These are phyloP conservation scores for Eleusine coracana DNA, from an alignment of 176 grass and related monocot genomes.

Conservation along the genomic window DNA sequence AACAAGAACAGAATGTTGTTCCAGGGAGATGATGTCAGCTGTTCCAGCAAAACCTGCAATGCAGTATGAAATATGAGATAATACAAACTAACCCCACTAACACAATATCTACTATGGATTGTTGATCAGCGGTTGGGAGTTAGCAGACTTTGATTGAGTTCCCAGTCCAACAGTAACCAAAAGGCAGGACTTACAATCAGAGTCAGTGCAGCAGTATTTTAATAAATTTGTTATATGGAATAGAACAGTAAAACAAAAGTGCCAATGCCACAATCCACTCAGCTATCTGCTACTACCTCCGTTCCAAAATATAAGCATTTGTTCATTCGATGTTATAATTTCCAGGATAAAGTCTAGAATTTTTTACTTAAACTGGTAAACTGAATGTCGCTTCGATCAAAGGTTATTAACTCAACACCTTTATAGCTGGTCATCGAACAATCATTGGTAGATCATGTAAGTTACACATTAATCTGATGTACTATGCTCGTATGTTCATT, in stretches of 20 bases:
- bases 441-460: conserved; percentile 22
- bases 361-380: neutral
- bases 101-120: neutral
- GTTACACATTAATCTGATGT: neutral
- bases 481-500: neutral
- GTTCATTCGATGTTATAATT: neutral
- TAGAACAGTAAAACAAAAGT: too few relatives aligned
- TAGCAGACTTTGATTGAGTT: neutral
- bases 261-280: neutral
- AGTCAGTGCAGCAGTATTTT: neutral
- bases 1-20: conserved; percentile 85
- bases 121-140: neutral
- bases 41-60: conserved; percentile 81
- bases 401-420: conserved; percentile 4
- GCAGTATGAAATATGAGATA: conserved; percentile 33
- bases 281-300: too few relatives aligned
- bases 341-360: neutral
- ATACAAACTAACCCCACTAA: neutral
- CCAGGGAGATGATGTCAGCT: conserved; percentile 78
- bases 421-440: neutral
- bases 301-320: too few relatives aligned
- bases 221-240: neutral
- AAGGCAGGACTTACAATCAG: neutral
- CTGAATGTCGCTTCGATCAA: neutral
- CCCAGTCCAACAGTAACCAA: neutral